Conservation (phyloP, 495 filamentous ascomycete species). For the Daldinia caldariorum region DNA sequence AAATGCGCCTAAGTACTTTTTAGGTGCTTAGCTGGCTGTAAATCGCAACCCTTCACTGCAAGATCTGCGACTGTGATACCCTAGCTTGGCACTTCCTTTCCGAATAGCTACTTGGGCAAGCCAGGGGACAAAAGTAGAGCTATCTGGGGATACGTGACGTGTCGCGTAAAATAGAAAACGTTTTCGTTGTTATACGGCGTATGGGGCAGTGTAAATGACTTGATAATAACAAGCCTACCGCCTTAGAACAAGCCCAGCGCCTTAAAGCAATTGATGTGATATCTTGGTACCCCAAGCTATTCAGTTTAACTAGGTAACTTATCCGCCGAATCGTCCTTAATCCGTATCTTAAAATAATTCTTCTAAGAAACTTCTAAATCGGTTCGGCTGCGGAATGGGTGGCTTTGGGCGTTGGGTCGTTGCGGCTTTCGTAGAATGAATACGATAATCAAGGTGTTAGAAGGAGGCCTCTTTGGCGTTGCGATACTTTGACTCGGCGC, state of each 20-base stretch:
- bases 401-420: slow-evolving; percentile 8
- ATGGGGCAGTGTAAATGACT: slow-evolving; percentile 33
- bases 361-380: slow-evolving; percentile 12
- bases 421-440: slow-evolving; percentile 12
- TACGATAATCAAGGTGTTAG: slow-evolving; percentile 7
- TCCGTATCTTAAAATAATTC: slow-evolving; percentile 45
- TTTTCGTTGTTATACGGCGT: slow-evolving; percentile 26
- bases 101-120: slow-evolving; percentile 22
- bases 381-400: slow-evolving; percentile 14
- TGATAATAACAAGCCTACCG: slow-evolving; percentile 22
- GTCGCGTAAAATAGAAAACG: slow-evolving; percentile 31
- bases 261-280: slow-evolving; percentile 16
- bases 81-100: slow-evolving; percentile 34
- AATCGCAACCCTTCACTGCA: slow-evolving; percentile 33
- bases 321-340: slow-evolving; percentile 21
- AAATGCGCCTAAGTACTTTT: background rate
- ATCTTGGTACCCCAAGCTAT: slow-evolving; percentile 13
- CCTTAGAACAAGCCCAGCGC: slow-evolving; percentile 12
- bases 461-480: slow-evolving; percentile 11
- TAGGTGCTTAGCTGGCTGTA: slow-evolving; percentile 18
- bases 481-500: slow-evolving; percentile 4
- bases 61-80: slow-evolving; percentile 43
- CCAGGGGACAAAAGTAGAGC: slow-evolving; percentile 19
- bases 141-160: slow-evolving; percentile 35
- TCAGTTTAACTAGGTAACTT: slow-evolving; percentile 8